A percentile compares a stretch with the other conserved stretches of the same genome.
These are phyloP conservation scores for Ganoderma boninense DNA, from an alignment of 1,284 basidiomycete species.

Conservation along the genomic window DNA sequence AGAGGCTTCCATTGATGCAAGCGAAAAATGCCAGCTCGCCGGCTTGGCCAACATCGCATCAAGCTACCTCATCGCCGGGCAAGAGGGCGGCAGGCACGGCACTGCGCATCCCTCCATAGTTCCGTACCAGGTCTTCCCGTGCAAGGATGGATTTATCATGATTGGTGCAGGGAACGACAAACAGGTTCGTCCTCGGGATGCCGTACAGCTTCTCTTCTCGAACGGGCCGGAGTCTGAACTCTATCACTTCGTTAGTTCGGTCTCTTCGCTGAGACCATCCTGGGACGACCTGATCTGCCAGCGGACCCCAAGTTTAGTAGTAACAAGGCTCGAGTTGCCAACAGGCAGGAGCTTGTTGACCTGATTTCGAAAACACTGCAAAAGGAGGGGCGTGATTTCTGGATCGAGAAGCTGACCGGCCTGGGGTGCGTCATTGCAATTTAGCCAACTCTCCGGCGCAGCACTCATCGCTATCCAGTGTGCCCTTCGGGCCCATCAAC, in stretches of 20 bases:
- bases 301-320: constrained; percentile 71
- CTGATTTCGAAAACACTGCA: constrained; percentile 74
- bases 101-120: constrained; percentile 93
- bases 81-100: constrained; percentile 89
- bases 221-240: constrained; percentile 5
- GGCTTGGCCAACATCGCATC: constrained; percentile 93
- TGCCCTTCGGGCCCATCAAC: constrained; percentile 94
- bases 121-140: constrained; percentile 92
- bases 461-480: constrained; percentile 42
- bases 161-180: constrained; percentile 93
- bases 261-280: constrained; percentile 66
- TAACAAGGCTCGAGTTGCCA: constrained; percentile 80
- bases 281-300: constrained; percentile 65
- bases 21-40: constrained; percentile 68
- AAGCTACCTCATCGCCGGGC: constrained; percentile 90
- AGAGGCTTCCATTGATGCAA: neutral
- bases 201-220: constrained; percentile 2
- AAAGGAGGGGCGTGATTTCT: constrained; percentile 68
- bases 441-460: neutral
- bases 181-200: constrained; percentile 60
- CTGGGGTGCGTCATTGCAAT: constrained; percentile 60
- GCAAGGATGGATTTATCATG: constrained; percentile 92
- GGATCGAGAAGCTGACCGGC: constrained; percentile 79
- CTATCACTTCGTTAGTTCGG: constrained; percentile 61
- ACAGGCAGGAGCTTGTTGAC: constrained; percentile 77